Base-by-base conservation (phyloP, 2,329 filamentous ascomycete species). In the Paraphaeosphaeria sporulosa region DNA sequence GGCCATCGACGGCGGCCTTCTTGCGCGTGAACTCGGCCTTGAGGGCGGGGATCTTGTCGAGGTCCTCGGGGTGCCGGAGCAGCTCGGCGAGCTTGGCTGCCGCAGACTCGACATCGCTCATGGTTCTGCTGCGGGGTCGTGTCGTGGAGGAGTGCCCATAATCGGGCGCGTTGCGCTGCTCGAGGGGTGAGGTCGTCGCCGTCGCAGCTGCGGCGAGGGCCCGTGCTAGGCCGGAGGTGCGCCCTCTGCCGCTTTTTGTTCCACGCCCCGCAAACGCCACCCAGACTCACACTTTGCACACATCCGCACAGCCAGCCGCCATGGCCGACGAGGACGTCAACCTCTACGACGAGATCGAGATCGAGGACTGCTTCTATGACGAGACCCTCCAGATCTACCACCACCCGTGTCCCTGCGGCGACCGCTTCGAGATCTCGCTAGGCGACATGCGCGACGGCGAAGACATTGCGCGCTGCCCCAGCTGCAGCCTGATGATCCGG, bases 271-370 rank as follows among this genome's bases (percentile, higher is more conserved):
- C 38, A 40, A 56, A 32, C 53, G 58, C 59, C 57, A 53, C 58
- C 47, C 44, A 21, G 9, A 23, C 32, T 55, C 51, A 57, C 57
- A 58, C 58, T 60, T 44, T 32, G 43, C 34, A 30, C 49, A 57
- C 55, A 36, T 25, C 21, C 42, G 23, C 50, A 25, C 27, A 17
- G 8, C 12, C 58, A 57, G 32, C 10, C 38, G 57, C 9, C 60
- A 77, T 77, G 74, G 71, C 72, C 48, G 75, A 77, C 68, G 73
- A 74, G 43, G 73, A 76, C n/a, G 21, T 71, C 13, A 88, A 90
- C 68, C 91, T 97, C 73, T 98, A 98, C 84, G 94, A 98, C 75
- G 94, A 97, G 80, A 94, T 98, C 79, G 94, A 98, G 78, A 97
- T 98, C 82, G 94, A 98, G 79, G 95, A 99, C 80, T 76, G 74